phyloP scores from a whole-genome alignment of 2,329 filamentous ascomycete species.

The Neofusicoccum cordaticola region DNA sequence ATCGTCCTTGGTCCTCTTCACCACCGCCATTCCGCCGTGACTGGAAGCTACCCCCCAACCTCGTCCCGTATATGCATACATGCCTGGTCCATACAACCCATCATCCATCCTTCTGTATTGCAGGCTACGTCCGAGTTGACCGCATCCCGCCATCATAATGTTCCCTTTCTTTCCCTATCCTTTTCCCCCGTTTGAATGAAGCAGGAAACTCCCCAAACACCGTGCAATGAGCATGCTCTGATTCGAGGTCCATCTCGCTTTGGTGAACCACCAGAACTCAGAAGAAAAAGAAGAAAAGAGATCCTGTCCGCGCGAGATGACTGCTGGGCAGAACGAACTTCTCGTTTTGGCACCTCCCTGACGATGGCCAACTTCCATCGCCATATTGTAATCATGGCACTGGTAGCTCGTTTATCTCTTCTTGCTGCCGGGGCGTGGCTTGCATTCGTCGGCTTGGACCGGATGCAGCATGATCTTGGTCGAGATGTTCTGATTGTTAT shows the following conservation, averaged over 20 bases:
- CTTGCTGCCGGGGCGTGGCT: constrained; percentile 47
- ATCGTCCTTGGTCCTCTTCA: background rate
- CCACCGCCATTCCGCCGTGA: background rate
- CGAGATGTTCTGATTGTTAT: constrained; percentile 64
- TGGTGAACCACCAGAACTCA: background rate
- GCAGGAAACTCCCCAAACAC: constrained; percentile 12
- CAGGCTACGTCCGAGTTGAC: background rate
- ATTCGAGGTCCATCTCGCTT: background rate
- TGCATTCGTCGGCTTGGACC: constrained; percentile 48
- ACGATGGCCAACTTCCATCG: background rate
- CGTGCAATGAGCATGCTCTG: constrained; percentile 13
- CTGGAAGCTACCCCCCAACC: background rate
- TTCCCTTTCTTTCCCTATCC: background rate
- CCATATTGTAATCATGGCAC: background rate
- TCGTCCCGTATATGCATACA: background rate
- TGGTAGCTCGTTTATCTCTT: constrained; percentile 35
- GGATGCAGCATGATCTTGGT: constrained; percentile 53
- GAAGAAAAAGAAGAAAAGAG: background rate
- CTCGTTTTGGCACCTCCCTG: background rate
- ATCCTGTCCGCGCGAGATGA: background rate
- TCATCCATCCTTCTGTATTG: background rate
- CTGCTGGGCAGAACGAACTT: background rate
- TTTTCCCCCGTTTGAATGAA: constrained; percentile 13
- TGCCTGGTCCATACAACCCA: background rate
- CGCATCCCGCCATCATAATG: background rate